A percentile compares a stretch with the other conserved stretches of the same genome.
These are phyloP conservation scores for Annona cherimola DNA, from an alignment of 164 flowering plant species.

Conservation along the genomic window DNA sequence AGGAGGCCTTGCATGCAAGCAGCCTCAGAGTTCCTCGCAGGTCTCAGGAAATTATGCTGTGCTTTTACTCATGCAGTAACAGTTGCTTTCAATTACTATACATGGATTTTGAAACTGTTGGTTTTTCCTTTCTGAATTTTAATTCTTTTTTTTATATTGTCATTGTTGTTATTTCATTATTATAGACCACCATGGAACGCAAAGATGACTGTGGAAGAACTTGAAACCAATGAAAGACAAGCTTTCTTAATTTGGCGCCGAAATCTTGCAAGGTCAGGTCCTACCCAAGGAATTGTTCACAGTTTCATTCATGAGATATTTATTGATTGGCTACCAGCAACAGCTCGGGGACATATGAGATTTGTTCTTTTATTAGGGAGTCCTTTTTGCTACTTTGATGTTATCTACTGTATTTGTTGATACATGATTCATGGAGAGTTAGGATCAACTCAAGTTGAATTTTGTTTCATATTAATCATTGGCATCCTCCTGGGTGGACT, in stretches of 20 bases:
- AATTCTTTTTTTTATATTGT: background rate
- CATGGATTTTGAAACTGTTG: background rate
- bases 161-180: background rate
- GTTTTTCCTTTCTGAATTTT: background rate
- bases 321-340: no score
- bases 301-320: background rate
- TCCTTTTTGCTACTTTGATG: background rate
- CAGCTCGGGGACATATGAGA: background rate
- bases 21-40: constrained; percentile 93
- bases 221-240: constrained; percentile 69
- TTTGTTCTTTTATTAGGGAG: background rate
- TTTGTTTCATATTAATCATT: background rate
- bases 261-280: constrained; percentile 66
- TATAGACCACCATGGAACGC: constrained; percentile 86
- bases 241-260: constrained; percentile 86
- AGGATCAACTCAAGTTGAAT: background rate
- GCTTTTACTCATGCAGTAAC: background rate
- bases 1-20: constrained; percentile 71
- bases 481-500: background rate
- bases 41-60: constrained; percentile 13
- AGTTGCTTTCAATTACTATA: background rate
- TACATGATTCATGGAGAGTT: background rate
- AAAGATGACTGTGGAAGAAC: constrained; percentile 74
- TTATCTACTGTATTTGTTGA: background rate
- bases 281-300: background rate